Percentiles rank a stretch among this genome's conserved stretches.
These are phyloP conservation scores for Candida tibetensis DNA, from an alignment of 805 yeast genomes.

Conservation along the genomic window DNA sequence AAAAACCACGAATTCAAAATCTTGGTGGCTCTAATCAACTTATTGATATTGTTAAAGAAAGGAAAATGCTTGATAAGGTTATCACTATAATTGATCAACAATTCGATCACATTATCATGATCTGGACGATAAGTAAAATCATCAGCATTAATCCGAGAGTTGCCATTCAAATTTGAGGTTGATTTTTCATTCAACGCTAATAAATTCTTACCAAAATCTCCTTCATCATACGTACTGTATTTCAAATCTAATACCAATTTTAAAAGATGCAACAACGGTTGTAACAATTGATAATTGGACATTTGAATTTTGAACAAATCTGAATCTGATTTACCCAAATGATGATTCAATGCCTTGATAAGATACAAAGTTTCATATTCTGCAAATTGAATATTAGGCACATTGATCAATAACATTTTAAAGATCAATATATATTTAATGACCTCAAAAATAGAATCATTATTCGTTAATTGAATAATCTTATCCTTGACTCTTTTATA, in stretches of 20 bases:
- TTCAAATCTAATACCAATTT: constrained; percentile 17
- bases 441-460: constrained; percentile 12
- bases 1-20: constrained; percentile 25
- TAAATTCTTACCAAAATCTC: too few species aligned
- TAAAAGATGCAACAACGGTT: constrained; percentile 30
- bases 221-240: too few species aligned
- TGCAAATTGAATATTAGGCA: constrained; percentile 14
- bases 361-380: constrained; percentile 18
- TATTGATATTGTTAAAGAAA: constrained; percentile 26
- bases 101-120: constrained; percentile 11
- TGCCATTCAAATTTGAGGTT: not conserved
- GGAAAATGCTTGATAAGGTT: constrained; percentile 24
- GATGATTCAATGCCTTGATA: constrained; percentile 14
- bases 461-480: constrained; percentile 3
- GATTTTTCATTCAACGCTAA: not conserved
- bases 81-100: constrained; percentile 17
- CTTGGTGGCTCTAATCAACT: constrained; percentile 22
- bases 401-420: constrained; percentile 21
- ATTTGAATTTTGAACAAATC: constrained; percentile 21
- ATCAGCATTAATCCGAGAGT: not conserved
- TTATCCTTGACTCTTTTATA: constrained; percentile 7
- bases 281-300: constrained; percentile 31
- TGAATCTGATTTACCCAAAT: constrained; percentile 8
- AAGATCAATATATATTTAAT: constrained; percentile 17
- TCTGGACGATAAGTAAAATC: constrained; percentile 2